phyloP scores from a whole-genome alignment of 371 early-diverging fungal species.

The Phascolomyces articulosus region DNA sequence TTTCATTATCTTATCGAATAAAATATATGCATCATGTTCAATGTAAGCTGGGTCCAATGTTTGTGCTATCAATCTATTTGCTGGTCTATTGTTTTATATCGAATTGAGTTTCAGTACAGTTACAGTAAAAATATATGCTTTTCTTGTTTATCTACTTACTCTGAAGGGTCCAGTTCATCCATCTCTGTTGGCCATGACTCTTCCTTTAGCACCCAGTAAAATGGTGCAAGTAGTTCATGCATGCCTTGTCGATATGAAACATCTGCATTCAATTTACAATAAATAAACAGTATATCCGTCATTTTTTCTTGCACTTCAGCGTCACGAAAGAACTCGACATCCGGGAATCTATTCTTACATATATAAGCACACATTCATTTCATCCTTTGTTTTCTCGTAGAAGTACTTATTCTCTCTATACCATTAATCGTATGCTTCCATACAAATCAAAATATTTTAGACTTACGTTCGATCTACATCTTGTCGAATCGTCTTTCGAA shows the following conservation, averaged over 20 bases:
- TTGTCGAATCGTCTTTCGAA: slow-evolving; percentile 81
- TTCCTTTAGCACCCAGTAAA: slow-evolving; percentile 73
- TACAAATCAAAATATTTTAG: not conserved
- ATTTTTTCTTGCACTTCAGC: slow-evolving; percentile 69
- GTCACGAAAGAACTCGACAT: slow-evolving; percentile 77
- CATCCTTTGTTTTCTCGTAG: too few relatives aligned
- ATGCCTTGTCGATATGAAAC: slow-evolving; percentile 97
- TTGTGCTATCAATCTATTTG: slow-evolving; percentile 33
- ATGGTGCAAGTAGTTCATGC: slow-evolving; percentile 92
- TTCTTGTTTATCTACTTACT: slow-evolving; percentile 35
- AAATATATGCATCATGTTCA: slow-evolving; percentile 85
- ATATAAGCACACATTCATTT: not conserved
- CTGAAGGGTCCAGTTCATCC: slow-evolving; percentile 13
- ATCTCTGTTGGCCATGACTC: slow-evolving; percentile 45
- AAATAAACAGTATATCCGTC: slow-evolving; percentile 87
- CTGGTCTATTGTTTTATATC: slow-evolving; percentile 25
- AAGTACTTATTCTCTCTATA: too few relatives aligned
- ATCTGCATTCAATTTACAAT: slow-evolving; percentile 85
- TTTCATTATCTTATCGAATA: slow-evolving; percentile 86
- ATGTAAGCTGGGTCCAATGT: slow-evolving; percentile 54
- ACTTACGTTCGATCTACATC: slow-evolving; percentile 92
- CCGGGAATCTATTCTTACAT: slow-evolving; percentile 78
- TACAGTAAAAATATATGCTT: too few relatives aligned
- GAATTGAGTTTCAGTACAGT: too few relatives aligned
- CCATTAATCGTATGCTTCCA: too few relatives aligned